phyloP scores from a whole-genome alignment of 1,284 basidiomycete genomes.

The Marasmius tenuissimus region DNA sequence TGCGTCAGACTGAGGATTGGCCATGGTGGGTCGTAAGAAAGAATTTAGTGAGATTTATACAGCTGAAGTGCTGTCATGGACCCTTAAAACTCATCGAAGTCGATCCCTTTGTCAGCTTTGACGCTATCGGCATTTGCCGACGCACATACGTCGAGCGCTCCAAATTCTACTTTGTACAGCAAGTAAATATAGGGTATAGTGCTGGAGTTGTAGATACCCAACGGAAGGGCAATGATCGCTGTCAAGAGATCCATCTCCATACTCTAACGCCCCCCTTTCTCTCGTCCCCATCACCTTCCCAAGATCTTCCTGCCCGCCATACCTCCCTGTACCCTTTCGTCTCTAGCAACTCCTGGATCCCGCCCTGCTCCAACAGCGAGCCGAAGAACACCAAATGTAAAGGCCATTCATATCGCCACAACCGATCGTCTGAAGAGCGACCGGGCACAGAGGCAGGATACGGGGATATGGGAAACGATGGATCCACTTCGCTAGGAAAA shows the following conservation, averaged over 20 bases:
- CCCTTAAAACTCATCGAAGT: too few species aligned
- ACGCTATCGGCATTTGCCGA: too few species aligned
- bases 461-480: slow-evolving; percentile 64
- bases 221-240: too few species aligned
- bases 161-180: too few species aligned
- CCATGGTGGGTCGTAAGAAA: background rate
- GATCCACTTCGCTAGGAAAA: slow-evolving; percentile 67
- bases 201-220: too few species aligned
- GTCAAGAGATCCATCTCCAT: slow-evolving; percentile 42
- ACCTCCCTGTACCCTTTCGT: slow-evolving; percentile 67
- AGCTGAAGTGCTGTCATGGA: too few species aligned
- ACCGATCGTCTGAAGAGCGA: slow-evolving; percentile 22
- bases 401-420: slow-evolving; percentile 79
- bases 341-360: slow-evolving; percentile 50
- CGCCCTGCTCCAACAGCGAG: slow-evolving; percentile 54
- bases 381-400: slow-evolving; percentile 82
- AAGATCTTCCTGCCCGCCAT: slow-evolving; percentile 70
- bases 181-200: too few species aligned
- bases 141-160: too few species aligned
- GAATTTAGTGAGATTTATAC: background rate
- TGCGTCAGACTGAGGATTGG: background rate
- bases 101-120: too few species aligned
- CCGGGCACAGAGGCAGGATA: slow-evolving; percentile 59
- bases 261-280: slow-evolving; percentile 80
- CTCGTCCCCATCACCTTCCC: slow-evolving; percentile 83